A percentile compares a stretch with the other conserved stretches of the same genome.
These are phyloP conservation scores for Cutaneotrichosporon dermatis DNA, from an alignment of 1,284 basidiomycete genomes.

Conservation along the genomic window DNA sequence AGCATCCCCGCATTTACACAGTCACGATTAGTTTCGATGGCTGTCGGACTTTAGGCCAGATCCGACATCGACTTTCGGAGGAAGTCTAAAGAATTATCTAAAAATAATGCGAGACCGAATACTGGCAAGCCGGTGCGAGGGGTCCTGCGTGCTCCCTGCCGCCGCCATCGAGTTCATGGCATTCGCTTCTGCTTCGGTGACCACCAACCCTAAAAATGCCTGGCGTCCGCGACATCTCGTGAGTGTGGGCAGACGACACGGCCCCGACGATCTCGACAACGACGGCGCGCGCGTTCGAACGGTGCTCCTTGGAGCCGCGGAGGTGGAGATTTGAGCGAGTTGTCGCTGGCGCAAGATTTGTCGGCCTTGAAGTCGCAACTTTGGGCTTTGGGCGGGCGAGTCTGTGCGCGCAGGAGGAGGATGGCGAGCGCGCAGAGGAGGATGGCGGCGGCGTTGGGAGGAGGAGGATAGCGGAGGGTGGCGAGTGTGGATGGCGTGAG, in stretches of 20 bases:
- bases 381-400: no score
- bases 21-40: no score
- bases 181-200: background rate
- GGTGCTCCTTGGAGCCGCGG: background rate
- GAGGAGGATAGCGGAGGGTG: background rate
- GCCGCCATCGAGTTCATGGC: conserved; percentile 1
- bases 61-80: background rate
- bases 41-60: no score
- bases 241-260: conserved; percentile 48
- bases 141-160: no score
- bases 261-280: conserved; percentile 1
- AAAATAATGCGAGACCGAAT: background rate
- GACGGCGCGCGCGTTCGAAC: background rate
- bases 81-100: background rate
- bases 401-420: no score
- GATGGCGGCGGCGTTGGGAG: background rate
- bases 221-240: conserved; percentile 89
- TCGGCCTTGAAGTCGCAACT: background rate
- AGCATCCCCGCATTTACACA: no score
- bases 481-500: background rate
- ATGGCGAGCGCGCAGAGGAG: background rate
- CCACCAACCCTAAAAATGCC: conserved; percentile 55
- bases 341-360: background rate
- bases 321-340: background rate
- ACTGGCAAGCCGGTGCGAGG: background rate